Percentiles rank a stretch among this genome's conserved stretches.
phyloP scores from a whole-genome alignment of 139 green algal species.

The Coelastrella sp. region DNA sequence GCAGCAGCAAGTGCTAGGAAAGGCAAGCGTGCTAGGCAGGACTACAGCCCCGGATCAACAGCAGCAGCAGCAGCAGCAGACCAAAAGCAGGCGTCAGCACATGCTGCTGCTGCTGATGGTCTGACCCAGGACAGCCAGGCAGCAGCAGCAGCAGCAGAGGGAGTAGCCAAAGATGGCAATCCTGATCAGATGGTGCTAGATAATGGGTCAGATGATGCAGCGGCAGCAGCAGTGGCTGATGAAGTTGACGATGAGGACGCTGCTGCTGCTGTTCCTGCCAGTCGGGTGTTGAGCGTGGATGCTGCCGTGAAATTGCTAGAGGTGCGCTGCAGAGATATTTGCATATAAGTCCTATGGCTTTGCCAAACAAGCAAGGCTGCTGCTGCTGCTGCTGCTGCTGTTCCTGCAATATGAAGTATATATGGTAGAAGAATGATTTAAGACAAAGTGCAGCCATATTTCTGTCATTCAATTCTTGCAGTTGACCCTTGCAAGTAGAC shows the following conservation, averaged over 20 bases:
- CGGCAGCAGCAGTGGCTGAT: background rate
- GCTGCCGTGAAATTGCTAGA: conserved; percentile 16
- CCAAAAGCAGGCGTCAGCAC: background rate
- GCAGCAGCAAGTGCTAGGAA: conserved; percentile 7
- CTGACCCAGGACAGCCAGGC: background rate
- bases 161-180: no score
- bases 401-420: no score
- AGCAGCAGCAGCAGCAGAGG: background rate
- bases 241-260: background rate
- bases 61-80: background rate
- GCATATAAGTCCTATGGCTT: no score
- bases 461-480: no score
- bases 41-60: background rate
- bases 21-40: conserved; percentile 18
- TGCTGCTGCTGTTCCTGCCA: background rate
- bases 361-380: background rate
- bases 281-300: conserved; percentile 16
- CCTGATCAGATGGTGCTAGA: no score
- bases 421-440: no score
- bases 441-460: no score
- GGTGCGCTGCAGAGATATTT: background rate
- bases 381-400: conserved; percentile 3
- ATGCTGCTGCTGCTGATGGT: background rate
- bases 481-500: no score
- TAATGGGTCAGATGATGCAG: background rate